Conservation (phyloP, 352 stramenopile genomes). For the Globisporangium canariense region DNA sequence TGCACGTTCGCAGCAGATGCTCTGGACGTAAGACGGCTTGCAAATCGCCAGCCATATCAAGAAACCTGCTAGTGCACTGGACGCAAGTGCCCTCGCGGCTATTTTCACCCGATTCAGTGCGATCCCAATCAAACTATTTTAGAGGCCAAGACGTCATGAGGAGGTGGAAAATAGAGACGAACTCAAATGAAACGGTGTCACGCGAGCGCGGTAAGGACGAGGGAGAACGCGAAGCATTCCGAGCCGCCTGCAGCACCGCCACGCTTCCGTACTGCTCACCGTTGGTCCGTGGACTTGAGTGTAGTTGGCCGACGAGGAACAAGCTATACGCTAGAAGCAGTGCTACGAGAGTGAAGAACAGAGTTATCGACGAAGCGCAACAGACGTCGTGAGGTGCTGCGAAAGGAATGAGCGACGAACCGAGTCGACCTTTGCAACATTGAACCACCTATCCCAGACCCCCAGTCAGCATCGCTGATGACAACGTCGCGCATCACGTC, state of each 20-base stretch:
- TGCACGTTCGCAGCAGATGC: too few species aligned
- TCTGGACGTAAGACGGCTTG: neutral
- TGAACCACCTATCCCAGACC: neutral
- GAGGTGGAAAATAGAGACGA: neutral
- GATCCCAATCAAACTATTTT: neutral
- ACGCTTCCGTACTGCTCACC: neutral
- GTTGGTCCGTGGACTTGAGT: neutral
- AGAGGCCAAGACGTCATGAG: neutral
- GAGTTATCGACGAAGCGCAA: too few species aligned
- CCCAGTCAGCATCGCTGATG: neutral
- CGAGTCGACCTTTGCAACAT: neutral
- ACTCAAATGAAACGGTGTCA: slow-evolving; percentile 2
- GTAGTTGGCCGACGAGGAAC: too few species aligned
- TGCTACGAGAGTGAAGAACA: neutral
- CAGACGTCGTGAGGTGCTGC: neutral
- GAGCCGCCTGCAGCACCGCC: neutral
- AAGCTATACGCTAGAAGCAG: neutral
- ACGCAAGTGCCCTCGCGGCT: neutral
- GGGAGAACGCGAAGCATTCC: neutral
- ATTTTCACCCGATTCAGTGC: neutral
- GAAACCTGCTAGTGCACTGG: too few species aligned
- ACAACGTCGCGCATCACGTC: neutral
- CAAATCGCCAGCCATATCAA: neutral
- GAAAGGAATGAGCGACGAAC: slow-evolving; percentile 3
- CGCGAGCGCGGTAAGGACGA: neutral